Evolutionary conservation across 164 flowering plant genomes (phyloP), one percentile per base, ranked within the genome.

Genomic region (Magnolia officinalis): DNA sequence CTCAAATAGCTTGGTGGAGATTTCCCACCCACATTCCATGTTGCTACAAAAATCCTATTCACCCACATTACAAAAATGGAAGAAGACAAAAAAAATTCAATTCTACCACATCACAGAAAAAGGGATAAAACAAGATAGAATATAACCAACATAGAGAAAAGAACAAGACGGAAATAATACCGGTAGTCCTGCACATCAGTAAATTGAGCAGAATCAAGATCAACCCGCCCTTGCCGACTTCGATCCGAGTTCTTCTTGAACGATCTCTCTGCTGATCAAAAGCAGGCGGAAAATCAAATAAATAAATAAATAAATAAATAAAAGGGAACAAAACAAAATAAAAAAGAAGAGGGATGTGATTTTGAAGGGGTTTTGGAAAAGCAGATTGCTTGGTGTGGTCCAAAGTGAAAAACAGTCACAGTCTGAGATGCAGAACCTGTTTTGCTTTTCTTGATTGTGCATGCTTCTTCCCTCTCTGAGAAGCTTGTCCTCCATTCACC

Each of bases 21-120:
- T 82, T 93, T 96, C 78, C 98, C 99, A 67, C 95, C 98, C 52
- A 96, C 98, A 87, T 96, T 96, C 99, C 99, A 96, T 68, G 99
- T 96, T 63, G 98, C 97, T 72, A 88, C 96, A 85, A 93, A 93
- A 59, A 96, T 82, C 87, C 99, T 96, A 75, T 45, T 67, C 50
- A 78, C 74, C 71, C 66, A 23, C 66, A 75, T 29, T 20, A 76
- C 49, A 59, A 58, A 75, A 16, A 13, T 21, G 67, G 64, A 69
- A 81, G 7, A 64, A 18, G 37, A 63, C 72, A 72, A 81, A 8
- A 63, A 20, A 51, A 68, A 49, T 23, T 19, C 29, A 70, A 70
- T 70, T 19, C 29, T 37, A 68, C 16, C 51, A 26, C 19, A 3
- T 50, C 10, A 70, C 20, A 49, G 26, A 78, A 82, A 72, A 73